Base-by-base conservation (phyloP, 1,284 basidiomycete genomes). In the Baeospora myosura region DNA sequence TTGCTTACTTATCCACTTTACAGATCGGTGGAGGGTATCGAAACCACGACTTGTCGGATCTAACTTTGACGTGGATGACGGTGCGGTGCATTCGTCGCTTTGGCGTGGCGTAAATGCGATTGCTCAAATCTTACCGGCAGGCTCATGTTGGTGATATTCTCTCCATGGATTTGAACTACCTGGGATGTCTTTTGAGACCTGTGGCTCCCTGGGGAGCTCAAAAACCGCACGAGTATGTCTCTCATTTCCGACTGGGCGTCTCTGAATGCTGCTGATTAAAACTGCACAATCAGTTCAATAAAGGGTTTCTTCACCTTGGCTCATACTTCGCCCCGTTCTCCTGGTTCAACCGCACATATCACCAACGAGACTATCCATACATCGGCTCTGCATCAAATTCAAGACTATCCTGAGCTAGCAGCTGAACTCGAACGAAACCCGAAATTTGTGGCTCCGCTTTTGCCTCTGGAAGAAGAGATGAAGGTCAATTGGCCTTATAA, bases 1-100 rank as follows among this genome's bases (percentile, higher is more conserved):
- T n/a, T n/a, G n/a, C n/a, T n/a, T n/a, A n/a, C n/a, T n/a, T n/a
- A n/a, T n/a, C 43, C 14, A 52, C 42, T 37, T 38, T n/a, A 16
- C 47, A 83, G 80, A 69, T 84, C 40, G 82, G 81, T 26, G 81
- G 82, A 17, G 81, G 81, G 24, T 85, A 75, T 58, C 55, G 66
- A 22, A 65, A 74, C 32, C 82, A 82, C 53, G 82, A 85, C 49
- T 56, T 85, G n/a, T 68, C 81, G 0, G 78, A 84, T 51, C 37
- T 84, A 25, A 69, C 78, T 4, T 60, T 85, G 30, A 64, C 64
- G 31, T 85, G 82, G 82, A 82, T 86, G 77, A 68, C 69, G 40
- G 78, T 81, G 49, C n/a, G 18, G 33, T 33, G 8, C 32, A 2
- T 16, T 17, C 31, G 72, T 56, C 41, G 28, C 21, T 35, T 31